phyloP scores from a whole-genome alignment of 345 rosid genomes.

The Psidium friedrichsthalianum region DNA sequence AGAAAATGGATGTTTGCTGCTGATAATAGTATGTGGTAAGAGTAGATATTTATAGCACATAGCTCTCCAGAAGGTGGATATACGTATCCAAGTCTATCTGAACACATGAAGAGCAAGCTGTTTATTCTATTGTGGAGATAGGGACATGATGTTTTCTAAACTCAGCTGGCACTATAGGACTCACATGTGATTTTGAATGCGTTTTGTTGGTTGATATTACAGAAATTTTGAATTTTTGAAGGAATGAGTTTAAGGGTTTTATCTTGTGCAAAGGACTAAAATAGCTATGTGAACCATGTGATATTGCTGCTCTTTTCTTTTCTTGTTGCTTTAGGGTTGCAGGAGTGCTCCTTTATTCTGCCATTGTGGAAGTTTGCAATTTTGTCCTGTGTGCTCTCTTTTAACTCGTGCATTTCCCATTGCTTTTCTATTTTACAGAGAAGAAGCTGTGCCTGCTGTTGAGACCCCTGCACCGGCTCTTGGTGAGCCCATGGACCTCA shows the following conservation, averaged over 20 bases:
- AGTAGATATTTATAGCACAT: neutral
- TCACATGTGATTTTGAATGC: neutral
- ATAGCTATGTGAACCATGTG: neutral
- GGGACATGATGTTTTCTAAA: neutral
- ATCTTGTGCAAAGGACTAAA: neutral
- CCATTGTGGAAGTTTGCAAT: neutral
- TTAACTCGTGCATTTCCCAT: neutral
- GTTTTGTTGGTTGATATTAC: neutral
- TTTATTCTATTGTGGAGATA: neutral
- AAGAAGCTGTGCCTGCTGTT: constrained; percentile 43
- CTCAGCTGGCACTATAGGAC: neutral
- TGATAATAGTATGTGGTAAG: neutral
- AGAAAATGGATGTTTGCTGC: neutral
- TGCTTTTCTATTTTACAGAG: constrained; percentile 24
- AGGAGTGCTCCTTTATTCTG: neutral
- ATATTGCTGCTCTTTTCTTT: neutral
- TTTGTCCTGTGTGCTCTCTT: neutral
- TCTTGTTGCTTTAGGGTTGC: neutral
- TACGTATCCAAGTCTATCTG: neutral
- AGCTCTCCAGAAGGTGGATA: neutral
- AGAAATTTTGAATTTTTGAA: neutral
- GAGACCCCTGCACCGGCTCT: constrained; percentile 34
- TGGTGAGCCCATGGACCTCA: constrained; percentile 67
- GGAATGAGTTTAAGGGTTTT: neutral
- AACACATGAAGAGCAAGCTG: neutral